Percentiles rank a stretch among this genome's conserved stretches.
These are phyloP conservation scores for Colletotrichum aenigma DNA, from an alignment of 2,329 filamentous ascomycete species.

Conservation along the genomic window DNA sequence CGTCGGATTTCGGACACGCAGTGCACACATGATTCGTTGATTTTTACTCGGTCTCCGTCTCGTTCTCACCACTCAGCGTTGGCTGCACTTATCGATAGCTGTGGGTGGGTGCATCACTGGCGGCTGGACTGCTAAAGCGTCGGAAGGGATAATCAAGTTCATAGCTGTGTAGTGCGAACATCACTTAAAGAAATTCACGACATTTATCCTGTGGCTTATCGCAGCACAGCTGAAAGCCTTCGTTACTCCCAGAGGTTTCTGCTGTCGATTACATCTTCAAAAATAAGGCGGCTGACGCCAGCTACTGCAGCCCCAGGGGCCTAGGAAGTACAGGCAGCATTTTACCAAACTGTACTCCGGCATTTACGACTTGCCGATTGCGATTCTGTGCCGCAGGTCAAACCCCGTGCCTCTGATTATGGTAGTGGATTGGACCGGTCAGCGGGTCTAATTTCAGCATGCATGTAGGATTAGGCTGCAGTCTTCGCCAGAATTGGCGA, in stretches of 20 bases:
- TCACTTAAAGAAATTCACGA: not conserved
- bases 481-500: not conserved
- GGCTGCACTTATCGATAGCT: not conserved
- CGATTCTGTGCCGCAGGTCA: not conserved
- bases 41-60: no score
- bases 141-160: no score
- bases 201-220: no score
- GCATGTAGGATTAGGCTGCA: not conserved
- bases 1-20: no score
- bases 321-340: not conserved
- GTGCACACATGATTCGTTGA: no score
- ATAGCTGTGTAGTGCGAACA: not conserved
- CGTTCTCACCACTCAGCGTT: no score
- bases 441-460: not conserved
- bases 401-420: not conserved
- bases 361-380: not conserved
- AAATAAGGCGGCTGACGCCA: not conserved
- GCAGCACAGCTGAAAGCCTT: no score
- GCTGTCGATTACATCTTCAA: not conserved
- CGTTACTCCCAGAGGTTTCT: not conserved
- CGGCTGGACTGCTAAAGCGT: no score
- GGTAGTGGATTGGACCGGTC: not conserved
- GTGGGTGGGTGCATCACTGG: not conserved
- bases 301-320: no score
- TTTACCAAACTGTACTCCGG: fast-evolving